Evolutionary conservation across 2,329 filamentous ascomycete species (phyloP), one percentile per base, ranked within the genome.

Genomic region (Sphaceloma murrayae): DNA sequence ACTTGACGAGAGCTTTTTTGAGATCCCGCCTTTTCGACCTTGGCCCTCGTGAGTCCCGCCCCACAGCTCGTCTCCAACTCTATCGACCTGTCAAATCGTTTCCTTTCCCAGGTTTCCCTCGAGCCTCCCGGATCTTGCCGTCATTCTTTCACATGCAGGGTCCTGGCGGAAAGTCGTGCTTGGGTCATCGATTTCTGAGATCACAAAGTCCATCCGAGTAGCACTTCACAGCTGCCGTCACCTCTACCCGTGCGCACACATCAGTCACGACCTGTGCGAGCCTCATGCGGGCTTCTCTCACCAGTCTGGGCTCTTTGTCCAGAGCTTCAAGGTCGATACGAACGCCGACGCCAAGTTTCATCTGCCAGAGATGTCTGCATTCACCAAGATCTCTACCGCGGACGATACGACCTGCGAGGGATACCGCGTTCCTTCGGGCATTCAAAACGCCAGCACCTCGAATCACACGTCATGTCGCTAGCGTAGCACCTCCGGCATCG

Each of bases 371-470:
- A 45, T 61, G 59, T 50, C 46, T 61, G 2, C 58, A 59, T 29
- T 52, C 58, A 16, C 54, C 56, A 32, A 46, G 52, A 18, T 43
- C 47, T 31, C 43, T 39, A 26, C 43, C 8, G 8, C 47, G 46
- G n/a, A 48, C 40, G 46, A 52, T 50, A 43, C 52, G 46, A 47
- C 53, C 58, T 17, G 45, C 51, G 19, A 54, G 54, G 24, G 52
- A 62, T 36, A 58, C 57, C 30, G 57, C 59, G 3, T 63, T 60
- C 49, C 52, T 62, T 9, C 46, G 48, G 16, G 60, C 59, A 36
- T 62, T 63, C 49, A 53, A 56, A 36, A 50, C 52, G 31, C 51
- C 50, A 38, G 47, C 51, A 6, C 51, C 52, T 30, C 49, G 52
- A 19, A 36, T 48, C 16, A 33, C 38, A 22, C 39, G 47, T 36